A percentile compares a stretch with the other conserved stretches of the same genome.
phyloP scores from a whole-genome alignment of 192 early-diverging fungal species.

The Backusella westeae region DNA sequence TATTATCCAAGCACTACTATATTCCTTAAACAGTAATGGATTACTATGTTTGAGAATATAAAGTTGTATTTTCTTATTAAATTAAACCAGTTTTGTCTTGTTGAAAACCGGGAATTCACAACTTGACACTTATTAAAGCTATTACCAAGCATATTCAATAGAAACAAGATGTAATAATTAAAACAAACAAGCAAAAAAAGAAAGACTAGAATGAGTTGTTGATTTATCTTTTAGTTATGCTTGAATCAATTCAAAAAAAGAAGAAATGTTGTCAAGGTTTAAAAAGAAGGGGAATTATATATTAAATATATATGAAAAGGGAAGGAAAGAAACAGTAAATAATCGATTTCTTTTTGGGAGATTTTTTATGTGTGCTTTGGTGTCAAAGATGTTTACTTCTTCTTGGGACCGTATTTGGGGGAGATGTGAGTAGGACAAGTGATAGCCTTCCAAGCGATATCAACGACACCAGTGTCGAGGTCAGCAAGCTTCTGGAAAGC shows the following conservation, averaged over 20 bases:
- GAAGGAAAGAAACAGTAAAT: not conserved
- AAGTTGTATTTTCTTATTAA: not conserved
- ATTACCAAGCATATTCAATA: no score
- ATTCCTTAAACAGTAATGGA: not conserved
- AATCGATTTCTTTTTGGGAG: not conserved
- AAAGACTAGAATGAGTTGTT: not conserved
- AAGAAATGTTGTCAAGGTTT: not conserved
- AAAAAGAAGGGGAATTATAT: not conserved
- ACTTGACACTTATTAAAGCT: no score
- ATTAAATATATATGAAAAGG: not conserved
- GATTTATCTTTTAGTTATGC: not conserved
- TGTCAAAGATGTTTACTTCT: not conserved
- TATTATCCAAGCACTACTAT: no score
- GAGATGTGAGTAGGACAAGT: constrained; percentile 4
- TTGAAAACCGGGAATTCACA: not conserved
- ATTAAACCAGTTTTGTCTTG: not conserved
- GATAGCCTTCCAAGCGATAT: constrained; percentile 30
- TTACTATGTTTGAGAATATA: not conserved
- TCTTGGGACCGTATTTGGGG: not conserved
- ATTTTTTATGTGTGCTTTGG: not conserved
- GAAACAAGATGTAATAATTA: not conserved
- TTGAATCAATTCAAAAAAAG: not conserved
- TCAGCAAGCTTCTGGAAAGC: constrained; percentile 29
- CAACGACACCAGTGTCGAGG: constrained; percentile 30
- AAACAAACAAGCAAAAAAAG: not conserved